Evolutionary conservation across 345 rosid genomes (phyloP), one percentile per base, ranked within the genome.

Genomic region (Lagerstroemia speciosa): DNA sequence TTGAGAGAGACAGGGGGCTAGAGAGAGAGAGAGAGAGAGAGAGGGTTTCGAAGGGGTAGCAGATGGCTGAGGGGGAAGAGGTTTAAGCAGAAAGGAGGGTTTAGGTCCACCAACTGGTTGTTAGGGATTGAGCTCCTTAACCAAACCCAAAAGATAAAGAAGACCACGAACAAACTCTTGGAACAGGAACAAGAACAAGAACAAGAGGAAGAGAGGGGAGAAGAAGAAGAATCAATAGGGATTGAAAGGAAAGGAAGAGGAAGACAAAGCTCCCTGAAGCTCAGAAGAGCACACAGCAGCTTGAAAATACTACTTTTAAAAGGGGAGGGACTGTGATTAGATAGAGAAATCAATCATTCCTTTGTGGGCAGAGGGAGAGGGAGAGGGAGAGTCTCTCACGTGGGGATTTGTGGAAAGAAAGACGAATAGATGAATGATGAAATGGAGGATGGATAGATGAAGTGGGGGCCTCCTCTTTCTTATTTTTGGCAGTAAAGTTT

Each of bases 41-140:
- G 20, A 62, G 33, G 26, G 17, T 33, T 41, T 3, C 22, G 64
- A 36, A 24, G 72, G 36, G 24, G 70, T 19, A 27, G 30, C 22
- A 58, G 72, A 46, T 45, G 68, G 57, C 15, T 22, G 36, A 60
- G 19, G 37, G 22, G 60, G 48, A 40, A 52, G 65, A 32, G 19
- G 40, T 33, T 20, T 64, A 20, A n/a, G 40, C 43, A 9, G 65
- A 9, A 61, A 41, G 46, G 67, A 34, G 79, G 78, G 55, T 82
- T 82, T 82, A 82, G 85, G 85, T 82, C 85, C 64, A 82, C 85
- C 85, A 79, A 77, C 83, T 82, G 79, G 83, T 82, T 33, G 85
- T 82, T 82, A 77, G 81, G 71, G 85, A 79, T 82, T 79, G 71
- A 77, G 65, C 83, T 82, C 78, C 72, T 79, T 63, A 82, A 82